Percentiles rank a stretch among this genome's conserved stretches.
phyloP scores from a whole-genome alignment of 73 alveolate species.

The Durusdinium trenchii region DNA sequence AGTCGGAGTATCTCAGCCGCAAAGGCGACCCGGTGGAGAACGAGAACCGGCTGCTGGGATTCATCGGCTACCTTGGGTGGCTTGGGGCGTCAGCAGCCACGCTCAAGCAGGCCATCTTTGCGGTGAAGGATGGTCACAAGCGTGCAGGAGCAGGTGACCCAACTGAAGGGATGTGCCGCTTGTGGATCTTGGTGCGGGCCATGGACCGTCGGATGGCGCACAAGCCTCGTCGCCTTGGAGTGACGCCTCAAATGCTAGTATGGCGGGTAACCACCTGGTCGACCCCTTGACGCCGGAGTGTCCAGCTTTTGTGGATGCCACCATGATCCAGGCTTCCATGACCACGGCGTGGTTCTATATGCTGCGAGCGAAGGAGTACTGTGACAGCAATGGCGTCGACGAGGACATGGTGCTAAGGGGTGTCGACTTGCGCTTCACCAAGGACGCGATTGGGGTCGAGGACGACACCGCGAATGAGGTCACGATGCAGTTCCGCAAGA shows the following conservation, averaged over 20 bases:
- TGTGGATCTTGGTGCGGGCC: slow-evolving; percentile 11
- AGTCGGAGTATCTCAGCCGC: not conserved
- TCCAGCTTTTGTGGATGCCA: not conserved
- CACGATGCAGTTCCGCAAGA: too few relatives aligned
- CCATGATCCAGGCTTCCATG: not conserved
- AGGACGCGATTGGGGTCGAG: not conserved
- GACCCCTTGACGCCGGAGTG: not conserved
- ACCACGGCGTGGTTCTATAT: not conserved
- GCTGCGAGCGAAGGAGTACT: not conserved
- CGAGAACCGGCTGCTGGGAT: not conserved
- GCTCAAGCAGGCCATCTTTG: not conserved
- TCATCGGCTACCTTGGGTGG: not conserved
- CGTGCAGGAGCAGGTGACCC: not conserved
- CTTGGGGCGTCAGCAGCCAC: slow-evolving; percentile 13
- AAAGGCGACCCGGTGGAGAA: not conserved
- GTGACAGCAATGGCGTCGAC: not conserved
- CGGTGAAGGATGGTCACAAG: not conserved
- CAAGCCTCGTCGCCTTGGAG: not conserved
- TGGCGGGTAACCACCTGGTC: not conserved
- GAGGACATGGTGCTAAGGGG: too few relatives aligned
- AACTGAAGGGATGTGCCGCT: not conserved
- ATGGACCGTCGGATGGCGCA: not conserved
- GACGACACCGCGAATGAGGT: not conserved
- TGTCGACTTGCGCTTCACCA: too few relatives aligned
- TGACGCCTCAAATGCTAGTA: not conserved